Evolutionary conservation across 1,284 basidiomycete species (phyloP).

Genomic region (Ceraceosorus bombacis): DNA sequence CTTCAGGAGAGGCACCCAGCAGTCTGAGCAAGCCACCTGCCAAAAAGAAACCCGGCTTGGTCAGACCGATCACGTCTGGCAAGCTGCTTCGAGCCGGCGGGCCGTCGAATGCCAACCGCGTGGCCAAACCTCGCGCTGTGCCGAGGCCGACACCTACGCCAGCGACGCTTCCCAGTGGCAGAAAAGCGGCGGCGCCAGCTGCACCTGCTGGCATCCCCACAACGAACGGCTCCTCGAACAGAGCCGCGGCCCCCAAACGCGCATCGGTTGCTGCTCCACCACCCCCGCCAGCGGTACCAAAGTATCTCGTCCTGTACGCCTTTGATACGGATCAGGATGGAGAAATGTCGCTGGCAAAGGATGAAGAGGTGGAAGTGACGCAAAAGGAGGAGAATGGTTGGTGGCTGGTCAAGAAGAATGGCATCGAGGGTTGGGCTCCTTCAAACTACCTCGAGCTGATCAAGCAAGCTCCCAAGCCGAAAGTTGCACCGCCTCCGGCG

Average conservation of each 20-base stretch:
- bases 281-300: conserved; percentile 54
- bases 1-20: conserved; percentile 73
- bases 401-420: conserved; percentile 84
- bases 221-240: conserved; percentile 37
- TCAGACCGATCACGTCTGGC: conserved; percentile 73
- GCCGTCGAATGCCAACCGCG: conserved; percentile 50
- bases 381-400: conserved; percentile 68
- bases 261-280: conserved; percentile 54
- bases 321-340: conserved; percentile 79
- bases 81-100: conserved; percentile 72
- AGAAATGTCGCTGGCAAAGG: conserved; percentile 81
- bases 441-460: conserved; percentile 70
- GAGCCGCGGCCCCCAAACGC: conserved; percentile 29
- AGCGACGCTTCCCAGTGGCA: conserved; percentile 10
- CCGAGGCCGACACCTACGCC: conserved; percentile 10
- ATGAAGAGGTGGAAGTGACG: conserved; percentile 81
- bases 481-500: conserved; percentile 18
- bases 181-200: conserved; percentile 6
- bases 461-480: conserved; percentile 54
- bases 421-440: conserved; percentile 85
- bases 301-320: conserved; percentile 62
- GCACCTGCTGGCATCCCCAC: conserved; percentile 8
- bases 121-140: conserved; percentile 36
- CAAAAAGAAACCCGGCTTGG: conserved; percentile 73
- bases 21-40: conserved; percentile 76